Evolutionary conservation across 176 grass and related monocot species (phyloP).

Genomic region (Puya raimondii): DNA sequence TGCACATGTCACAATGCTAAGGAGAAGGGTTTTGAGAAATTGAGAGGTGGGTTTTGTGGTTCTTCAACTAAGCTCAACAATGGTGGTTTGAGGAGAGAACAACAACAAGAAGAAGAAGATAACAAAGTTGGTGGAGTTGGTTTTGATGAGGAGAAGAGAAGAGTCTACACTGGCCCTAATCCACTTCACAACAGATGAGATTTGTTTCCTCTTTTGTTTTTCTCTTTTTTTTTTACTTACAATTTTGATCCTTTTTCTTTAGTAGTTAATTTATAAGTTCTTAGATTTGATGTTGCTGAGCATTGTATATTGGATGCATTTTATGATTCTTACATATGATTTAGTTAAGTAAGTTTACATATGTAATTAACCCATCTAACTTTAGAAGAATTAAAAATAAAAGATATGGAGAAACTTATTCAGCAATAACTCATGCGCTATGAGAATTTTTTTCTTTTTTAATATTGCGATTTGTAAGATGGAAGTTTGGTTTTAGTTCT

Average conservation of each 20-base stretch:
- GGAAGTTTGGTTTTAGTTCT: no score
- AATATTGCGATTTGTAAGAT: no score
- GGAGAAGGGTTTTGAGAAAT: not conserved
- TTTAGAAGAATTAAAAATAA: no score
- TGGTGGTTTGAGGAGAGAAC: not conserved
- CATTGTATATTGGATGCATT: no score
- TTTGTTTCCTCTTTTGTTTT: not conserved
- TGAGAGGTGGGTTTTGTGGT: conserved; percentile 6
- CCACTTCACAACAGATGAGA: conserved; percentile 23
- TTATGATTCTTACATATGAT: no score
- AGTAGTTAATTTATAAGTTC: no score
- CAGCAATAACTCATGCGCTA: no score
- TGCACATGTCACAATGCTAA: not conserved
- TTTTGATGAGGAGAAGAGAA: conserved; percentile 23
- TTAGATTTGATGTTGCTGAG: not conserved
- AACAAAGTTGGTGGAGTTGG: not conserved
- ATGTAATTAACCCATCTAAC: no score
- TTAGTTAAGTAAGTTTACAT: no score
- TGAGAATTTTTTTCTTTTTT: no score
- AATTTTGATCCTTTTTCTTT: not conserved
- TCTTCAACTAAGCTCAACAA: not conserved
- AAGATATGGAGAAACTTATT: no score
- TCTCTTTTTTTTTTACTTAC: not conserved
- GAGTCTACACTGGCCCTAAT: conserved; percentile 19
- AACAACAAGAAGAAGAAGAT: not conserved